phyloP scores from a whole-genome alignment of 2,329 filamentous ascomycete species.

The Paracoccidioides lutzii region DNA sequence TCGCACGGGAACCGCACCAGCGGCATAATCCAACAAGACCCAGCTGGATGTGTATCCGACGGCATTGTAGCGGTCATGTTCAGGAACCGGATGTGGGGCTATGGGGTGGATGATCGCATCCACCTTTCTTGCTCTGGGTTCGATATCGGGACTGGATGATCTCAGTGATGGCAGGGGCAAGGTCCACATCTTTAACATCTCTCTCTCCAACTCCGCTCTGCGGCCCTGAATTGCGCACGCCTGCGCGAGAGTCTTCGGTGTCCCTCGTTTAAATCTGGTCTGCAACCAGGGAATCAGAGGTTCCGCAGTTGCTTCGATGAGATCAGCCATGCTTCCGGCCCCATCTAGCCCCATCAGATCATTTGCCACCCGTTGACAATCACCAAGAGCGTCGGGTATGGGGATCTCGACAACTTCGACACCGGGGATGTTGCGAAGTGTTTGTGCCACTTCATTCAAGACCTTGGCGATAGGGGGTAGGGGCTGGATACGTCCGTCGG shows the following conservation, averaged over 20 bases:
- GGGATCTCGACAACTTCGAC: constrained; percentile 49
- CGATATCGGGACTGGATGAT: constrained; percentile 19
- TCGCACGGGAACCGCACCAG: constrained; percentile 45
- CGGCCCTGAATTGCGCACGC: constrained; percentile 42
- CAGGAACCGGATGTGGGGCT: constrained; percentile 50
- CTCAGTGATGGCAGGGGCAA: constrained; percentile 11
- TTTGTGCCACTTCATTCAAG: constrained; percentile 26
- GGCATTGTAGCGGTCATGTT: constrained; percentile 50
- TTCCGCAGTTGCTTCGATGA: constrained; percentile 43
- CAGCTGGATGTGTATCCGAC: constrained; percentile 50
- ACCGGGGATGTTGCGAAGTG: constrained; percentile 24
- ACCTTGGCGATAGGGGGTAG: constrained; percentile 29
- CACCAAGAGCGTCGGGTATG: constrained; percentile 39
- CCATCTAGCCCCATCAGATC: constrained; percentile 48
- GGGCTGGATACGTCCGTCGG: constrained; percentile 25
- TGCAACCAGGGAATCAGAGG: constrained; percentile 49
- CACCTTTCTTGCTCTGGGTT: constrained; percentile 20
- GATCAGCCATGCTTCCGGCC: constrained; percentile 42
- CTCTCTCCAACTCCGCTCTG: constrained; percentile 40
- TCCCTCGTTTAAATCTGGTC: constrained; percentile 37
- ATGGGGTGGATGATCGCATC: constrained; percentile 53
- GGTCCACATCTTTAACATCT: constrained; percentile 46
- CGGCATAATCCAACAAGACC: constrained; percentile 50
- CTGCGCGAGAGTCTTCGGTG: constrained; percentile 35
- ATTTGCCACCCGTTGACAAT: constrained; percentile 45